These are phyloP conservation scores for Gentiana macrophylla DNA, from an alignment of 257 asterid species.

Conservation along the genomic window DNA sequence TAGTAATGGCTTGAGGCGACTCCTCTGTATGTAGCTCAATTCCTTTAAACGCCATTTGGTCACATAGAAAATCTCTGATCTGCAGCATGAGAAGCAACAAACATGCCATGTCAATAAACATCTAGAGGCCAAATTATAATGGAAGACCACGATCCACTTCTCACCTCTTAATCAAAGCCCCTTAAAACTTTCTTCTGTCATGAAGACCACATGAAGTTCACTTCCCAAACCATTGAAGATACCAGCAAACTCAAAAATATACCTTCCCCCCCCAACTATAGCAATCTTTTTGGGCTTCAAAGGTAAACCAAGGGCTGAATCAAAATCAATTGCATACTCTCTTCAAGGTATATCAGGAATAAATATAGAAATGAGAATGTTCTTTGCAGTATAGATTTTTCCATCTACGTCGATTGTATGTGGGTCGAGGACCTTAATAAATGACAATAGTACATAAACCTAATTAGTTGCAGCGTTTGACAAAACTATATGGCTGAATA, in stretches of 20 bases:
- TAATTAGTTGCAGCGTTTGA: slow-evolving; percentile 2
- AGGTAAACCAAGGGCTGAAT: slow-evolving; percentile 81
- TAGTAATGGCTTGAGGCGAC: slow-evolving; percentile 65
- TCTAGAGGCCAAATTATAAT: background rate
- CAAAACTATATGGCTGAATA: background rate
- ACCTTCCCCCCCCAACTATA: too few relatives aligned
- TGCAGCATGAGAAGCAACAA: slow-evolving; percentile 25
- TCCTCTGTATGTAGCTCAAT: slow-evolving; percentile 84
- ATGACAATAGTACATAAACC: slow-evolving; percentile 6
- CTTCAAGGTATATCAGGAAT: slow-evolving; percentile 94
- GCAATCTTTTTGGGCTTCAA: too few relatives aligned
- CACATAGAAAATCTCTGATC: slow-evolving; percentile 87
- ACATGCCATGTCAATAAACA: slow-evolving; percentile 10
- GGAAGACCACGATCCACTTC: background rate
- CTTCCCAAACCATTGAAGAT: slow-evolving; percentile 86
- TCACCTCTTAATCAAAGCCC: slow-evolving; percentile 96
- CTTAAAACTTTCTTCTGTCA: slow-evolving; percentile 85
- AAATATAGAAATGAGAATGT: slow-evolving; percentile 78
- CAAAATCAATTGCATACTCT: slow-evolving; percentile 84
- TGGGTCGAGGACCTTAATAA: slow-evolving; percentile 64
- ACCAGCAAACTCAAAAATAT: slow-evolving; percentile 97
- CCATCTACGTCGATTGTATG: slow-evolving; percentile 89
- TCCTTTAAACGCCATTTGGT: slow-evolving; percentile 83
- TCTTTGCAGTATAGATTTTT: slow-evolving; percentile 75
- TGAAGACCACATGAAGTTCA: slow-evolving; percentile 75